These are phyloP conservation scores for Pseudopithomyces maydicus DNA, from an alignment of 2,329 filamentous ascomycete genomes.

Conservation along the genomic window DNA sequence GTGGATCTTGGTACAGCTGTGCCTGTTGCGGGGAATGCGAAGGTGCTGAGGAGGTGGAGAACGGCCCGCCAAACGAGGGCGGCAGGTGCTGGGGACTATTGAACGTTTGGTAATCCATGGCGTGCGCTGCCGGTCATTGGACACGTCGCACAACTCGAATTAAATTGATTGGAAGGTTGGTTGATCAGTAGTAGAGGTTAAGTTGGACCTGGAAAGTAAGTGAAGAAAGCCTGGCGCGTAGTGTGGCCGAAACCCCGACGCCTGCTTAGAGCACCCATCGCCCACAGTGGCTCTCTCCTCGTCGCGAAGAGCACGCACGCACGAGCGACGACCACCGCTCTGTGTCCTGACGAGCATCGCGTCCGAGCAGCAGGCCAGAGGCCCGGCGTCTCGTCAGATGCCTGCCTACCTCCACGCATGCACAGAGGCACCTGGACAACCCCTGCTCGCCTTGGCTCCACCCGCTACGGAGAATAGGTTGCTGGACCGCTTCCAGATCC, in stretches of 20 bases:
- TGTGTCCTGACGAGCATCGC: neutral
- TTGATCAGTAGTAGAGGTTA: conserved; percentile 33
- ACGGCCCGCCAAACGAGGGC: conserved; percentile 38
- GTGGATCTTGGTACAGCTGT: conserved; percentile 38
- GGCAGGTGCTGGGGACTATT: conserved; percentile 38
- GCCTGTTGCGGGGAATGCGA: conserved; percentile 39
- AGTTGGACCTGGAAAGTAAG: conserved; percentile 8
- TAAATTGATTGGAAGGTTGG: conserved; percentile 43
- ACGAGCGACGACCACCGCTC: neutral
- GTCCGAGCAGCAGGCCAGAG: neutral
- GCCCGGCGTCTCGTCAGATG: conserved; percentile 9
- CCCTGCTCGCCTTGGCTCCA: conserved; percentile 28
- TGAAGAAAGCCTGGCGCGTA: neutral
- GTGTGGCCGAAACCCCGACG: conserved; percentile 3
- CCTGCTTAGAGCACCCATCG: neutral
- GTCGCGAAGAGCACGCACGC: neutral
- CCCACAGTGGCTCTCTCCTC: neutral
- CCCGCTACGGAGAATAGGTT: conserved; percentile 24
- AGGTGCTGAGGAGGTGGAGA: conserved; percentile 33
- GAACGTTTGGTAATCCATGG: conserved; percentile 47
- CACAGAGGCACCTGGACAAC: conserved; percentile 13
- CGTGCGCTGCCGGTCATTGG: conserved; percentile 41
- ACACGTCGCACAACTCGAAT: conserved; percentile 44
- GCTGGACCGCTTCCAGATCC: conserved; percentile 18
- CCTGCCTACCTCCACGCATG: conserved; percentile 11